Base-by-base conservation (phyloP, 2,329 filamentous ascomycete species). In the Pezizomycotina sp. region DNA sequence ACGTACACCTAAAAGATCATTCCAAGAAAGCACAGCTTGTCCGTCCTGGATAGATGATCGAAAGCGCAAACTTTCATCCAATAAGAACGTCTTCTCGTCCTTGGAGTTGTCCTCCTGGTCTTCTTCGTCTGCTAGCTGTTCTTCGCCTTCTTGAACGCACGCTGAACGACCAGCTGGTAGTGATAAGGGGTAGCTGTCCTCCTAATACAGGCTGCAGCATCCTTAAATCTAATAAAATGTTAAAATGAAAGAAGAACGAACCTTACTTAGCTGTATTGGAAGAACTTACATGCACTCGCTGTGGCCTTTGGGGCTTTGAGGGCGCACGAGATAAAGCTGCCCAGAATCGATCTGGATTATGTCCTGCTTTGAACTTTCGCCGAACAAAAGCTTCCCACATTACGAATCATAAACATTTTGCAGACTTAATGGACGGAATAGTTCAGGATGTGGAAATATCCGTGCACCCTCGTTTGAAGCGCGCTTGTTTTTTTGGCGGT, bases 141-240 rank as follows among this genome's bases (percentile, higher is more conserved):
- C 86, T 55, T 98, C 89, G 37, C 89, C 89, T 60, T 98, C 89
- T 55, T 98, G 64, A 92, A 98, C 41, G 86, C 86, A 43, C 89
- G 73, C 57, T 98, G 89, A 26, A 95, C 71, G 25, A 95, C 86
- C 8, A 98, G 79, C 58, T 98, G 89, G 57, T 95, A 98, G 53
- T 98, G 84, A 53, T 80, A 93, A 35, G 95, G 83, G 56, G 92
- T 84, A 13, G 80, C 84, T 10, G 89, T 95, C 47, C 81, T 74
- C 47, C 91, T 77, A 53, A 98, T 91, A 46, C 77, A 82, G 34
- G 86, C 82, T 29, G 82, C 79, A 24, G 83, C 78, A 72, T 98
- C 89, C 59, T 89, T 92, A 68, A 93, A 98, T 60, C 50, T 52
- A 14, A n/a, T n/a, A n/a, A n/a, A 15, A 28, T 19, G 12, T 23